Evolutionary conservation across 305 asterid genomes (phyloP).

Genomic region (Fraxinus baroniana): DNA sequence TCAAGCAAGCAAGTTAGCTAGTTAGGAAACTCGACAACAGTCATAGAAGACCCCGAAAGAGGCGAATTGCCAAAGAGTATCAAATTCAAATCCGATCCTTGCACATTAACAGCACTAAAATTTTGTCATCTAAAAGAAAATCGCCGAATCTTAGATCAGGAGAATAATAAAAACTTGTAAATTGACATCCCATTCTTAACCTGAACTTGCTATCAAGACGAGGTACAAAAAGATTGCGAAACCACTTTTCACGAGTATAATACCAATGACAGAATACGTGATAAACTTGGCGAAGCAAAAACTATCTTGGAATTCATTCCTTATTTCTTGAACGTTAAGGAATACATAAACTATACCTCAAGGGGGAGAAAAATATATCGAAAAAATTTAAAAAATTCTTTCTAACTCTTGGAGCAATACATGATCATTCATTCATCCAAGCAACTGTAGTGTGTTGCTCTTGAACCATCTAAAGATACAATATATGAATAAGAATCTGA

Average conservation of each 20-base stretch:
- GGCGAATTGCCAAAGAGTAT: neutral
- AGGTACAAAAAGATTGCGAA: neutral
- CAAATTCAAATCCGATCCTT: neutral
- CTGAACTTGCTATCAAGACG: neutral
- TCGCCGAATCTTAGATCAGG: neutral
- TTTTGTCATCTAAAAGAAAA: neutral
- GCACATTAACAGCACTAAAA: neutral
- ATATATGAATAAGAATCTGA: constrained; percentile 36
- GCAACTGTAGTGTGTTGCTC: constrained; percentile 5
- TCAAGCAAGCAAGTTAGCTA: neutral
- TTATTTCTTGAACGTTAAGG: constrained; percentile 13
- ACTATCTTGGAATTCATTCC: constrained; percentile 7
- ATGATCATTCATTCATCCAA: constrained; percentile 15
- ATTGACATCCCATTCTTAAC: neutral
- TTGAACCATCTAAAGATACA: constrained; percentile 16
- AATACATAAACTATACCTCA: constrained; percentile 24
- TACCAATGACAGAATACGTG: neutral
- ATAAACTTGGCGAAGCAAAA: neutral
- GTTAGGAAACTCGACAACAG: neutral
- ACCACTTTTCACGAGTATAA: neutral
- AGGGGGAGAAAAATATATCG: neutral
- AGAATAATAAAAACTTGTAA: neutral
- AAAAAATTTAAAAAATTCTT: constrained; percentile 21
- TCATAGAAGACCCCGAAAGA: neutral
- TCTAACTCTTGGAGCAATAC: constrained; percentile 18